Evolutionary conservation across 768 basidiomycete species (phyloP).

Genomic region (Xerocomellus intermedius): DNA sequence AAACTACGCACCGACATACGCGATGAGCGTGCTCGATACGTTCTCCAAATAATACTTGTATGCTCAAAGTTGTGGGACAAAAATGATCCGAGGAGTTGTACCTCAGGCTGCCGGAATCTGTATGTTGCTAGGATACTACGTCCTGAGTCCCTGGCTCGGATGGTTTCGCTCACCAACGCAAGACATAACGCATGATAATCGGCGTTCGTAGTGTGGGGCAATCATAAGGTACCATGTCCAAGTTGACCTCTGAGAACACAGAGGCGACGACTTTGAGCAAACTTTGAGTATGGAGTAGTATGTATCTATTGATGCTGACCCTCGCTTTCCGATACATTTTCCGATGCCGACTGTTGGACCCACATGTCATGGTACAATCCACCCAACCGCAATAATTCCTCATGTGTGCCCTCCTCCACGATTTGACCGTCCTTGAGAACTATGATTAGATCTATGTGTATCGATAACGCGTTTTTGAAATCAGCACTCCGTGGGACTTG

Average conservation of each 20-base stretch:
- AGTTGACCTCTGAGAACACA: too few species aligned
- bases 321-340: conserved; percentile 19
- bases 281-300: too few species aligned
- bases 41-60: neutral
- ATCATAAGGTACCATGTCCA: too few species aligned
- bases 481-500: neutral
- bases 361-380: conserved; percentile 83
- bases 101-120: neutral
- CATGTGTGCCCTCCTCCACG: conserved; percentile 91
- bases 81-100: neutral
- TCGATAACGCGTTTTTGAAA: too few species aligned
- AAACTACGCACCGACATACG: neutral
- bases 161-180: too few species aligned
- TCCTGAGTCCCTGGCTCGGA: too few species aligned
- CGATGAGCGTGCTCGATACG: neutral
- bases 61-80: neutral
- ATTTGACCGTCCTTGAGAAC: conserved; percentile 90
- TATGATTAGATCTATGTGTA: conserved; percentile 75
- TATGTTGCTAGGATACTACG: neutral
- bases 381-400: conserved; percentile 68
- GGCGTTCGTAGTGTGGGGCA: too few species aligned
- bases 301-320: conserved; percentile 8
- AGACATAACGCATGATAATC: too few species aligned
- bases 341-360: conserved; percentile 63
- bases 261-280: too few species aligned